Percentiles rank a stretch among this genome's conserved stretches.
These are phyloP conservation scores for Postia placenta DNA, from an alignment of 768 basidiomycete genomes.

Conservation along the genomic window DNA sequence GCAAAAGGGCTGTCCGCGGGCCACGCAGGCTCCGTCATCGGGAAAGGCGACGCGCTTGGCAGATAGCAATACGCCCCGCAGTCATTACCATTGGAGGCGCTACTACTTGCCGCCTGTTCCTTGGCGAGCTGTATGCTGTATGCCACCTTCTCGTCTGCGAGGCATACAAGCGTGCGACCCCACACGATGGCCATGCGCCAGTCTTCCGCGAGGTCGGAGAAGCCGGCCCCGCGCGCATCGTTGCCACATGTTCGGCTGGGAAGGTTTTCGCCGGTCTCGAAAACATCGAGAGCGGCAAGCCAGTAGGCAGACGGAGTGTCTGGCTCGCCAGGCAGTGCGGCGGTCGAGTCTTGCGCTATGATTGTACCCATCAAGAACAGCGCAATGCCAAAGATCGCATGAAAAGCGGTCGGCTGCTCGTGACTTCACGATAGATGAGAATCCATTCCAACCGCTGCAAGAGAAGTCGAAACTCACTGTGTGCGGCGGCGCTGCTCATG, in stretches of 20 bases:
- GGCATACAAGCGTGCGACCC: slow-evolving; percentile 57
- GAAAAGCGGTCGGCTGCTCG: slow-evolving; percentile 61
- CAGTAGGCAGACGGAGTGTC: slow-evolving; percentile 46
- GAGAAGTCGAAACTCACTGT: not conserved
- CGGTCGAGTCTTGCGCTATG: slow-evolving; percentile 43
- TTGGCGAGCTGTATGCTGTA: slow-evolving; percentile 12
- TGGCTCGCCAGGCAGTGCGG: slow-evolving; percentile 53
- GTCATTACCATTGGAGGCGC: too few species aligned
- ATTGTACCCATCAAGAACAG: slow-evolving; percentile 61
- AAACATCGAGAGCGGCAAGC: slow-evolving; percentile 65
- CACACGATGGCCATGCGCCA: slow-evolving; percentile 66
- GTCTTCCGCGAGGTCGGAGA: slow-evolving; percentile 36
- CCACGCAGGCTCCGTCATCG: slow-evolving; percentile 38
- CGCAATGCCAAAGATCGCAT: slow-evolving; percentile 57
- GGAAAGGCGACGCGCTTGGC: slow-evolving; percentile 13
- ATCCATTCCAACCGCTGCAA: slow-evolving; percentile 7
- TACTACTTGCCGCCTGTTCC: not conserved
- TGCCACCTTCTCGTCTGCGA: slow-evolving; percentile 43
- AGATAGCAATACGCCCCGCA: slow-evolving; percentile 9
- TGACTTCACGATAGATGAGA: slow-evolving; percentile 12
- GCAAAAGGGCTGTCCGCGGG: slow-evolving; percentile 47
- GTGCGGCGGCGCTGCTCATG: not conserved
- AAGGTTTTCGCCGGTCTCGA: slow-evolving; percentile 61
- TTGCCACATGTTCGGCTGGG: slow-evolving; percentile 32
- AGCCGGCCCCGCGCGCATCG: slow-evolving; percentile 1